Conservation (phyloP, 2,329 filamentous ascomycete genomes). For the Cladophialophora exuberans region DNA sequence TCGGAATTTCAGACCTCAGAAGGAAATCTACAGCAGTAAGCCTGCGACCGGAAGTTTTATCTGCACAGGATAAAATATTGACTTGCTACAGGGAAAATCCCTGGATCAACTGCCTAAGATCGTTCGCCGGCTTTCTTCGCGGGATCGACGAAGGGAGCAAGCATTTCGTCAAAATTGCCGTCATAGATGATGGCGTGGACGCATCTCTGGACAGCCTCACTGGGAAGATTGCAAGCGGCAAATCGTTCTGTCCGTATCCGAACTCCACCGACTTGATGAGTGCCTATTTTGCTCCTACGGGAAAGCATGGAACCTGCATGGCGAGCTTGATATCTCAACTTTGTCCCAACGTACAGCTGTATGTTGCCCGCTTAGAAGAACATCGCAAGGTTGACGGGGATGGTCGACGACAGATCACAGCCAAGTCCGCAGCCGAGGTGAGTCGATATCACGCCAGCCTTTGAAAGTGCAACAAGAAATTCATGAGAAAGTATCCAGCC, state of each 20-base stretch:
- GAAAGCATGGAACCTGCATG: background rate
- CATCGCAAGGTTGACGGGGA: too few species aligned
- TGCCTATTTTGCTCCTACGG: background rate
- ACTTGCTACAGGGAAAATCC: background rate
- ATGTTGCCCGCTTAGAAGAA: too few species aligned
- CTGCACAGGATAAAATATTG: too few species aligned
- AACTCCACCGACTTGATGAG: too few species aligned
- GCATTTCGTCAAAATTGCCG: background rate
- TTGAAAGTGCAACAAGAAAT: background rate
- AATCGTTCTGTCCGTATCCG: too few species aligned
- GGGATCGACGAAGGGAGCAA: background rate
- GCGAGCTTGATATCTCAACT: background rate
- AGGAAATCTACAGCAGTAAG: too few species aligned
- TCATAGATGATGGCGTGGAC: background rate
- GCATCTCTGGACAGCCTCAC: background rate
- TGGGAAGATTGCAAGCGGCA: background rate
- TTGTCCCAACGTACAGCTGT: too few species aligned
- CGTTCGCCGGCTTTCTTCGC: background rate
- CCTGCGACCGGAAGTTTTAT: too few species aligned
- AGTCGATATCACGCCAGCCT: background rate
- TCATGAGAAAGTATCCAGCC: too few species aligned
- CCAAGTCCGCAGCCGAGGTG: background rate
- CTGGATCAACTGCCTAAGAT: background rate
- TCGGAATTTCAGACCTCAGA: too few species aligned
- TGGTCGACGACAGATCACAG: background rate